These are phyloP conservation scores for Elsinoe batatas DNA, from an alignment of 2,329 filamentous ascomycete species.

Conservation along the genomic window DNA sequence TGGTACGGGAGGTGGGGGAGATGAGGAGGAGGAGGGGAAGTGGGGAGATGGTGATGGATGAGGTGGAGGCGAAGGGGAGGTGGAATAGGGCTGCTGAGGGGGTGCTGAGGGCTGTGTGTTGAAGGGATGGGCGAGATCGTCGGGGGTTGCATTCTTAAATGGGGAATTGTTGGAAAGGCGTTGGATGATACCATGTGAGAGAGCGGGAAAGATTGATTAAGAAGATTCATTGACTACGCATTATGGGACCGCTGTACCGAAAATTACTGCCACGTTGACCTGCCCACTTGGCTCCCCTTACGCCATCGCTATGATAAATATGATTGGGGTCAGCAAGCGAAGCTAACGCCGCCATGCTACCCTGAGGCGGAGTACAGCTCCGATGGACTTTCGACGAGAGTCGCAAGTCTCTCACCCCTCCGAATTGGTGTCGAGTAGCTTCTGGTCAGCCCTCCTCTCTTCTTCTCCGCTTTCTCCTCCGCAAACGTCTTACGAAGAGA, in stretches of 20 bases:
- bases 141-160: not conserved
- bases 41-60: constrained; percentile 48
- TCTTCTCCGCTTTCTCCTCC: not conserved
- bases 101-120: constrained; percentile 47
- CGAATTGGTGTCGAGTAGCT: not conserved
- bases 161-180: not conserved
- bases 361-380: not conserved
- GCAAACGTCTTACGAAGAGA: not conserved
- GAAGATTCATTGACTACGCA: no score
- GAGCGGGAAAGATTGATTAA: no score
- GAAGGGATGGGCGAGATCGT: not conserved
- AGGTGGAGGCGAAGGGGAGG: constrained; percentile 65
- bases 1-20: constrained; percentile 58
- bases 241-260: not conserved
- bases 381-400: not conserved
- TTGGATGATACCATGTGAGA: no score
- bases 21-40: constrained; percentile 58
- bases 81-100: constrained; percentile 65
- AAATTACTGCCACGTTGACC: not conserved
- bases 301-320: not conserved
- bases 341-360: not conserved
- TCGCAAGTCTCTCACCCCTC: not conserved
- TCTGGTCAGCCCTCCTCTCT: not conserved
- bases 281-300: not conserved
- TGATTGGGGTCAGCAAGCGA: not conserved